phyloP scores from a whole-genome alignment of 441 rosid species.

The Erysimum cheiri region DNA sequence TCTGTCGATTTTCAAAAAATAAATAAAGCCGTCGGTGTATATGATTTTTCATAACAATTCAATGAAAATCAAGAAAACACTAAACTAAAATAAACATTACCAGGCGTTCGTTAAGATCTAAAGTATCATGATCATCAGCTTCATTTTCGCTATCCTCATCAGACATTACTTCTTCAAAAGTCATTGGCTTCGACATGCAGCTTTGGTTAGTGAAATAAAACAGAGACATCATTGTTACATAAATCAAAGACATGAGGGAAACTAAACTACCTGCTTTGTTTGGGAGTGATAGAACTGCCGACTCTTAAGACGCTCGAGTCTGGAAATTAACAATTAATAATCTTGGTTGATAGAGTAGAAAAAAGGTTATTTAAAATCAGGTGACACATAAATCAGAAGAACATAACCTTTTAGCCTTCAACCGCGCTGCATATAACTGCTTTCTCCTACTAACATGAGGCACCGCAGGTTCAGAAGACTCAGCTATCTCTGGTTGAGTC shows the following conservation, averaged over 20 bases:
- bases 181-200: slow-evolving; percentile 64
- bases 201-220: slow-evolving; percentile 40
- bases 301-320: slow-evolving; percentile 62
- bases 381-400: slow-evolving; percentile 3
- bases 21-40: neutral
- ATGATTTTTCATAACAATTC: neutral
- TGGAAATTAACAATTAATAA: slow-evolving; percentile 45
- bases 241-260: slow-evolving; percentile 9
- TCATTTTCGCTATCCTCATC: slow-evolving; percentile 87
- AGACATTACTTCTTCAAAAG: slow-evolving; percentile 64
- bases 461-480: slow-evolving; percentile 56
- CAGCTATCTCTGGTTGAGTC: slow-evolving; percentile 58
- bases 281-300: slow-evolving; percentile 89
- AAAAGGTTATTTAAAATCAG: neutral
- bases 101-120: slow-evolving; percentile 78
- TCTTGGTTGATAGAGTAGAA: neutral
- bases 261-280: slow-evolving; percentile 72
- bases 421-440: slow-evolving; percentile 52
- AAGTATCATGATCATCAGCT: slow-evolving; percentile 65
- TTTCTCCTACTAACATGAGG: slow-evolving; percentile 60
- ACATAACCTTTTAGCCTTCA: slow-evolving; percentile 67
- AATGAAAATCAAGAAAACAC: neutral
- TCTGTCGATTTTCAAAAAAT: slow-evolving; percentile 47
- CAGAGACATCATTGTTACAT: slow-evolving; percentile 23
- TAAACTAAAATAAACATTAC: slow-evolving; percentile 44